Evolutionary conservation across 164 flowering plant genomes (phyloP), one percentile per base, ranked within the genome.

Genomic region (Euptelea pleiosperma): DNA sequence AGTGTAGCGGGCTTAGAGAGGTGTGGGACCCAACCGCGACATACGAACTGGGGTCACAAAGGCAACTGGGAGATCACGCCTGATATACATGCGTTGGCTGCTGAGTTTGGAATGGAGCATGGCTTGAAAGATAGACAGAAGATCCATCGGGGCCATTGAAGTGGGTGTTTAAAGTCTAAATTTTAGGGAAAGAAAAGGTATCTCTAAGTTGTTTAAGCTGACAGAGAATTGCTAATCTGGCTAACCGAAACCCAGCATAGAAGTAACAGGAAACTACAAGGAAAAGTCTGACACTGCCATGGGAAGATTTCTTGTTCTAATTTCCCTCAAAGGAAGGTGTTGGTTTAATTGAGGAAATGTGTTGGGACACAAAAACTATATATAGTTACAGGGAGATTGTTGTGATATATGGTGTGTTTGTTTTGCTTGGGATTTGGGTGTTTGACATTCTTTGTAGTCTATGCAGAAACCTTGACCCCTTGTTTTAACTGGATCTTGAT

Each of bases 21-120:
- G 61, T 72, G 74, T 44, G 70, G 63, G 8, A 67, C 62, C 35
- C 60, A 70, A 18, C 66, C 74, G 8, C 67, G 75, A 29, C 82
- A 55, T 55, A 48, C 60, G 11, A 65, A 57, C 58, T 62, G 73
- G 76, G 72, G 61, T 63, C 64, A 59, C 6, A 77, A 72, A 43
- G 57, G 63, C 14, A 68, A 80, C 61, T 80, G 83, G 83, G 83
- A 80, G 68, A 76, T 69, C 28, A 56, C 76, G 22, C 76, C 82
- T 28, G 83, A 78, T 48, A 42, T 78, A 18, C 64, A 61, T 11
- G 71, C 70, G 22, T 31, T 73, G 67, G 69, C 71, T 26, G 55
- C 57, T 7, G 77, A 70, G 35, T 63, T 73, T 52, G 66, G 74
- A 33, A 70, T 53, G 65, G 53, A 50, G 28, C 59, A 59, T 36